These are phyloP conservation scores for Ophiosphaerella narmari DNA, from an alignment of 2,329 filamentous ascomycete species.

Conservation along the genomic window DNA sequence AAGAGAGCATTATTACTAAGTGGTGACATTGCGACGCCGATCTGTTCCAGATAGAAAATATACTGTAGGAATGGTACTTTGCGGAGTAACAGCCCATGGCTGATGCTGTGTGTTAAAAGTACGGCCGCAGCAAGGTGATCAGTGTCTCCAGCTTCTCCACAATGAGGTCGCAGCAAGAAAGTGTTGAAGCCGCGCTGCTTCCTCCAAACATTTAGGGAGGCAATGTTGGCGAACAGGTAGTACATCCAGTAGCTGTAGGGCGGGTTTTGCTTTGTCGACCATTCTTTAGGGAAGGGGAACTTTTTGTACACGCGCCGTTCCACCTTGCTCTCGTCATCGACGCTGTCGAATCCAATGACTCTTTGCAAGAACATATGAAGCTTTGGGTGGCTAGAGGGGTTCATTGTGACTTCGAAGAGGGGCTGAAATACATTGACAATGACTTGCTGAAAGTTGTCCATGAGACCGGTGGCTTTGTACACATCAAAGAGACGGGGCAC, in stretches of 20 bases:
- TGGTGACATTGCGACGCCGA: slow-evolving; percentile 99
- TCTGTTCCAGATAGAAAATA: slow-evolving; percentile 96
- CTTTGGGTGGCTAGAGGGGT: slow-evolving; percentile 86
- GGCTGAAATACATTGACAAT: slow-evolving; percentile 91
- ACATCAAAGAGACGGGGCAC: slow-evolving; percentile 94
- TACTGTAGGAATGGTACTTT: slow-evolving; percentile 96
- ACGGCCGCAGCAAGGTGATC: slow-evolving; percentile 93
- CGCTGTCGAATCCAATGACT: slow-evolving; percentile 95
- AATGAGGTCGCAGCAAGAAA: slow-evolving; percentile 89
- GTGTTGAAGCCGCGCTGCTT: slow-evolving; percentile 94
- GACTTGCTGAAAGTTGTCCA: slow-evolving; percentile 89
- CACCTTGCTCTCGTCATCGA: slow-evolving; percentile 97
- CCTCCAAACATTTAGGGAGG: slow-evolving; percentile 88
- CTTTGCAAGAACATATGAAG: slow-evolving; percentile 92
- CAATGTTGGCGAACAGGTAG: slow-evolving; percentile 92
- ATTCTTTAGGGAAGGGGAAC: slow-evolving; percentile 86
- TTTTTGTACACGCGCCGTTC: slow-evolving; percentile 95
- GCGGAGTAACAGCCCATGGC: slow-evolving; percentile 86
- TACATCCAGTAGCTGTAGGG: slow-evolving; percentile 99
- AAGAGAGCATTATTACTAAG: slow-evolving; percentile 97
- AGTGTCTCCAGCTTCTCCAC: slow-evolving; percentile 94
- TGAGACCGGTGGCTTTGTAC: slow-evolving; percentile 85
- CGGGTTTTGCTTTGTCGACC: slow-evolving; percentile 92
- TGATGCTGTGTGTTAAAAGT: slow-evolving; percentile 94
- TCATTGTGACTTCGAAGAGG: slow-evolving; percentile 89